Base-by-base conservation (phyloP, 768 basidiomycete species). In the Lactarius deliciosus region DNA sequence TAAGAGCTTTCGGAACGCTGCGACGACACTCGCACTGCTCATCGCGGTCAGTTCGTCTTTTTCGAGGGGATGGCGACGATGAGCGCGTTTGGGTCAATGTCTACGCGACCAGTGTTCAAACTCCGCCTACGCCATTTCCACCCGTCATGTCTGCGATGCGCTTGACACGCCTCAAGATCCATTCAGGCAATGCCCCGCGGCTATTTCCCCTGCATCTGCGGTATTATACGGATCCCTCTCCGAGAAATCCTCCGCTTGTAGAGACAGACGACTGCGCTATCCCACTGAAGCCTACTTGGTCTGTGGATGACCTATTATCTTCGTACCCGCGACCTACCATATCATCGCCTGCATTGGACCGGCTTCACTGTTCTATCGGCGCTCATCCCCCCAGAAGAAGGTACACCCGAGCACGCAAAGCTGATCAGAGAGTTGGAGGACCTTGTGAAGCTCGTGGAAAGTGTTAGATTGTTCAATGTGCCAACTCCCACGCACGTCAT, bases 381-480 rank as follows among this genome's bases (percentile, higher is more conserved):
- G 40, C 81, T 94, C 54, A 73, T 82, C 32, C 85, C 90, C 2
- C 92, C 91, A 1, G 74, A 79, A 57, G 79, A 85, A 65, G 84
- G 82, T 43, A 85, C 90, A 0, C 72, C 74, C 6, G 83, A 86
- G 65, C 82, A 87, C 69, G 71, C 73, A 3, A 73, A 75, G 22
- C 77, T 89, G 53, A 88, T 85, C 66, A 67, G 70, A 50, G 86
- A 90, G 68, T 76, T 94, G 68, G 87, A 89, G 69, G 87, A 88
- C 61, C 82, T 94, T 59, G 79, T 93, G 64, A 84, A 81, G 68
- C 80, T 94, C 11, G 92, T 94, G 16, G 91, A 94, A 72, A 92
- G 92, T 3, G 91, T 93, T 61, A 90, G 85, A 75, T 75, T 89
- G 30, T 86, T 89, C 54, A 76, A 83, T 28, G 60, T 76, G 16